Conservation (phyloP, 371 early-diverging fungal genomes). For the Zopfochytrium polystomum region DNA sequence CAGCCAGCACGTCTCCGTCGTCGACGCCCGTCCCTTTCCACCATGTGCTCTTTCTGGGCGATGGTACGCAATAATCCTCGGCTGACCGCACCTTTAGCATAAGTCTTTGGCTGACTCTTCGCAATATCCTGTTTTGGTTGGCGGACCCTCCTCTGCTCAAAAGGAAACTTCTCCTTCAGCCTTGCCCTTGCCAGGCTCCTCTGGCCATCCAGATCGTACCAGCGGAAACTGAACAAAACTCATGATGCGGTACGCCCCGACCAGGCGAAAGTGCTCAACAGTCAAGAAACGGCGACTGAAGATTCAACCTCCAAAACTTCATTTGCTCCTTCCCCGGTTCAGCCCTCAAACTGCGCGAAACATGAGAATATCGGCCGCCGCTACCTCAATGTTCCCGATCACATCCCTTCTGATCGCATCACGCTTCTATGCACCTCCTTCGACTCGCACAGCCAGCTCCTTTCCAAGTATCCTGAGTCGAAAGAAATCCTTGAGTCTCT, state of each 20-base stretch:
- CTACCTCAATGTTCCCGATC: constrained; percentile 14
- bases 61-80: no score
- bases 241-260: background rate
- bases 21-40: no score
- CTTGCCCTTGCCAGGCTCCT: constrained; percentile 43
- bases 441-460: constrained; percentile 40
- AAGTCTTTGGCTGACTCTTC: no score
- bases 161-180: constrained; percentile 53
- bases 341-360: background rate
- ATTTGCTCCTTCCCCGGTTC: background rate
- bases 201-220: constrained; percentile 22
- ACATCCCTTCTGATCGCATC: constrained; percentile 14
- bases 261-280: constrained; percentile 3
- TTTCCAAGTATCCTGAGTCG: constrained; percentile 43
- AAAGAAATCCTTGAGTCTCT: constrained; percentile 31
- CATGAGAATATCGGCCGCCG: constrained; percentile 1
- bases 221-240: background rate
- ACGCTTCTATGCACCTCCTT: constrained; percentile 41
- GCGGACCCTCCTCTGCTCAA: no score
- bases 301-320: no score
- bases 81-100: no score
- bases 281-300: constrained; percentile 20
- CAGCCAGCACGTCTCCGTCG: no score
- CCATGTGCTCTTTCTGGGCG: no score
- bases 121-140: no score